phyloP scores from a whole-genome alignment of 2,329 filamentous ascomycete genomes.

The Diplodia intermedia region DNA sequence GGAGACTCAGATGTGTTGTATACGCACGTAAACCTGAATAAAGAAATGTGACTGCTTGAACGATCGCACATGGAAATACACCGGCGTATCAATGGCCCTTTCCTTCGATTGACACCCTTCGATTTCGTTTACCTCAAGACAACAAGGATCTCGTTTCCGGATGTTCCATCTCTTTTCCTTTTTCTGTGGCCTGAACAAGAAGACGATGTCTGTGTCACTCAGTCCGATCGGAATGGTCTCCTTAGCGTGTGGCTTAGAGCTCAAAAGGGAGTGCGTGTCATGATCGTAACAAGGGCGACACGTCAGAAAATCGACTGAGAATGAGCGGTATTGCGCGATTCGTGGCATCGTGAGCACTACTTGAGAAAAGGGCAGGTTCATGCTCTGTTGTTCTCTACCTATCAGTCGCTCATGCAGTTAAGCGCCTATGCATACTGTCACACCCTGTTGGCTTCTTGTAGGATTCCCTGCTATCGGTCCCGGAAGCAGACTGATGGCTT shows the following conservation, averaged over 20 bases:
- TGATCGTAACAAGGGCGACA: not conserved
- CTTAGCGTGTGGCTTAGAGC: no score
- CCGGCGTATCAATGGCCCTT: not conserved
- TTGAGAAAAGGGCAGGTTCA: not conserved
- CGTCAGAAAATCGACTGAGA: not conserved
- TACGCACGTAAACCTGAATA: conserved; percentile 26
- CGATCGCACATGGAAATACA: not conserved
- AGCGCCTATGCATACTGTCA: not conserved
- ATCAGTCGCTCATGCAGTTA: not conserved
- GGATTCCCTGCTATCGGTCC: not conserved
- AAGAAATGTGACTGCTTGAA: conserved; percentile 2
- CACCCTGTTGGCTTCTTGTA: not conserved
- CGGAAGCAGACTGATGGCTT: not conserved
- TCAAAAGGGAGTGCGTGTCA: not conserved
- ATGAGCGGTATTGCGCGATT: conserved; percentile 10
- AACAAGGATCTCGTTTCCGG: not conserved
- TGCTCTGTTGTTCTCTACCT: not conserved
- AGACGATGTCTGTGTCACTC: not conserved
- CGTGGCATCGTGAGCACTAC: not conserved
- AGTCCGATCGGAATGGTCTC: not conserved
- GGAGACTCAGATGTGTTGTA: conserved; percentile 18
- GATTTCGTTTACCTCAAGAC: not conserved
- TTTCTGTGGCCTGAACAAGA: not conserved
- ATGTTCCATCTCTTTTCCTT: not conserved
- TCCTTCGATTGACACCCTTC: not conserved